Percentiles rank a stretch among this genome's conserved stretches.
These are phyloP conservation scores for Tylopilus intermedius DNA, from an alignment of 768 basidiomycete species.

Conservation along the genomic window DNA sequence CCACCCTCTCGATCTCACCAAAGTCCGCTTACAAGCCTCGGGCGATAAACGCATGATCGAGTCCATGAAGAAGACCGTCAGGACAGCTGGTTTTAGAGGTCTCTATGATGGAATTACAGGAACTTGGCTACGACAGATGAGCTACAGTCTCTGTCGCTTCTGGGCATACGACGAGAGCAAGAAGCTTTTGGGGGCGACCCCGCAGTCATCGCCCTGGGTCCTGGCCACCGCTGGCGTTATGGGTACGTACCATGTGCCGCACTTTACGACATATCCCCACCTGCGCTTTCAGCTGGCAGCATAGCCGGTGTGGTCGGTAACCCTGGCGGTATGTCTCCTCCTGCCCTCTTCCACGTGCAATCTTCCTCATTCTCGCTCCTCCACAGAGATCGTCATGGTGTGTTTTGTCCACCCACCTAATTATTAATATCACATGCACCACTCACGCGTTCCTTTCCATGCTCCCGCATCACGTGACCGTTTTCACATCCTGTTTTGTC, in stretches of 20 bases:
- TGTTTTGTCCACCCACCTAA: conserved; percentile 6
- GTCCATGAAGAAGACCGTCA: conserved; percentile 76
- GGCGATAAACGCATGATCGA: conserved; percentile 89
- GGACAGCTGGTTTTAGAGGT: conserved; percentile 67
- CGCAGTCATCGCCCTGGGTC: conserved; percentile 72
- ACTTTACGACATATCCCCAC: neutral
- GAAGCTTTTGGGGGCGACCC: conserved; percentile 66
- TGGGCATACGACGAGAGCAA: conserved; percentile 92
- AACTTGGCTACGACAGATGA: conserved; percentile 90
- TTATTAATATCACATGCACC: conserved; percentile 11
- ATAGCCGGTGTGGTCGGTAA: conserved; percentile 88
- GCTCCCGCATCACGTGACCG: conserved; percentile 16
- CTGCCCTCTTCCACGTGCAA: neutral
- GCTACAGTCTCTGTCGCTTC: conserved; percentile 87
- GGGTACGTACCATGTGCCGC: conserved; percentile 47
- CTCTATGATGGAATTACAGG: conserved; percentile 84
- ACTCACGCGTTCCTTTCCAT: conserved; percentile 1
- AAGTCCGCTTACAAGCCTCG: conserved; percentile 86
- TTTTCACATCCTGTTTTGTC: neutral
- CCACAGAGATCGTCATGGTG: conserved; percentile 68
- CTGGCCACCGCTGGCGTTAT: conserved; percentile 78
- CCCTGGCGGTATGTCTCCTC: conserved; percentile 60
- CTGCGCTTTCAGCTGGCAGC: conserved; percentile 54
- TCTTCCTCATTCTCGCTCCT: neutral
- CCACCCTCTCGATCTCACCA: conserved; percentile 85